phyloP scores from a whole-genome alignment of 2,329 filamentous ascomycete genomes.

The Scorias spongiosa region DNA sequence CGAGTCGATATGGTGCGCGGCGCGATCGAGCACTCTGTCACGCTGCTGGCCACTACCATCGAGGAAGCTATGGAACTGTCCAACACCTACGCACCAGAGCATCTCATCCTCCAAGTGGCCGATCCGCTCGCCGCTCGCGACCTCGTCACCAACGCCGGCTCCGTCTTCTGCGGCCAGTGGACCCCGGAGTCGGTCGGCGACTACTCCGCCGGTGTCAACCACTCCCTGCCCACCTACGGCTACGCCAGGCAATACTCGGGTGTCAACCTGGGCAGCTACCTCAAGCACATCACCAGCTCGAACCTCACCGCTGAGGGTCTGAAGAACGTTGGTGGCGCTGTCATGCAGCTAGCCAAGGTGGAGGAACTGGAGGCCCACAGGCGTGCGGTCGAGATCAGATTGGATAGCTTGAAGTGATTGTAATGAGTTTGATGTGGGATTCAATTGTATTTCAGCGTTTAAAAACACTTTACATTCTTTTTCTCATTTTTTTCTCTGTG shows the following conservation, averaged over 20 bases:
- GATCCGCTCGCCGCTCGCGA: slow-evolving; percentile 61
- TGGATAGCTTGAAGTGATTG: slow-evolving; percentile 21
- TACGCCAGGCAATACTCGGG: slow-evolving; percentile 98
- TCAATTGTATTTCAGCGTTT: too few relatives aligned
- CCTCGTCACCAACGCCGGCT: slow-evolving; percentile 81
- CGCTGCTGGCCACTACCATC: slow-evolving; percentile 60
- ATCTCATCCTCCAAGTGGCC: slow-evolving; percentile 79
- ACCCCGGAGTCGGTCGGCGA: slow-evolving; percentile 96
- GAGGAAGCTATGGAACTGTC: slow-evolving; percentile 64
- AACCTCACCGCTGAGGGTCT: slow-evolving; percentile 77
- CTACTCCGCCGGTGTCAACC: slow-evolving; percentile 95
- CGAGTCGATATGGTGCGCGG: slow-evolving; percentile 86
- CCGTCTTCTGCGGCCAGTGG: slow-evolving; percentile 91
- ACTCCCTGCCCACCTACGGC: slow-evolving; percentile 90
- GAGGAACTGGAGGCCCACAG: slow-evolving; percentile 92
- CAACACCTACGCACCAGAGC: slow-evolving; percentile 92
- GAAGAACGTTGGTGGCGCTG: slow-evolving; percentile 68
- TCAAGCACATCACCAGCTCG: slow-evolving; percentile 95
- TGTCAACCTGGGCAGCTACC: slow-evolving; percentile 87
- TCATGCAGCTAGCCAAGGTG: slow-evolving; percentile 89
- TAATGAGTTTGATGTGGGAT: neutral
- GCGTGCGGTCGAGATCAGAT: slow-evolving; percentile 50
- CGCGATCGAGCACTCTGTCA: slow-evolving; percentile 81
- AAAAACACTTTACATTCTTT: too few relatives aligned
- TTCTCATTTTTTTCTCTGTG: too few relatives aligned